These are phyloP conservation scores for Parietaria judaica DNA, from an alignment of 306 rosid genomes.

Conservation along the genomic window DNA sequence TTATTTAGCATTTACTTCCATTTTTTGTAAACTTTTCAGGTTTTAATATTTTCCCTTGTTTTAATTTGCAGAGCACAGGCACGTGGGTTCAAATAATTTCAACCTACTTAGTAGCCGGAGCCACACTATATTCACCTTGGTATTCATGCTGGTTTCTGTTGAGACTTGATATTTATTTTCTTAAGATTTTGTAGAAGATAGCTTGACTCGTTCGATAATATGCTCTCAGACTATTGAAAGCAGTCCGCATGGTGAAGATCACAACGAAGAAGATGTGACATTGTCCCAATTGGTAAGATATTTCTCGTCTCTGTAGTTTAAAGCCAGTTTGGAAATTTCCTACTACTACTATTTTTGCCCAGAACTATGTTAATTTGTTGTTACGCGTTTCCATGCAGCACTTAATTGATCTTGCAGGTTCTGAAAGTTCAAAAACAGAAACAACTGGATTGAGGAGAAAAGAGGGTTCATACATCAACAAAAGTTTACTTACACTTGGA, in stretches of 20 bases:
- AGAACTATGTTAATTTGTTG: conserved; percentile 9
- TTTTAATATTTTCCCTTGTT: conserved; percentile 2
- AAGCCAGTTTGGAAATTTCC: conserved; percentile 10
- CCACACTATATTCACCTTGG: conserved; percentile 88
- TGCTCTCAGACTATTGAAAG: conserved; percentile 68
- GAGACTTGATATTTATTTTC: conserved; percentile 9
- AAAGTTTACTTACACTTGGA: conserved; percentile 84
- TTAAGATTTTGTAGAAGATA: conserved; percentile 2
- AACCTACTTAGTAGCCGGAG: conserved; percentile 87
- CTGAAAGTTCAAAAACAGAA: conserved; percentile 88
- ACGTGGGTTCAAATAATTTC: conserved; percentile 87
- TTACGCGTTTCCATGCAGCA: conserved; percentile 43
- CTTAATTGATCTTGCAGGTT: conserved; percentile 92
- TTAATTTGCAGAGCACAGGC: conserved; percentile 69
- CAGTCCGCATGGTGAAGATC: conserved; percentile 58
- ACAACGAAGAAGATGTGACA: conserved; percentile 67
- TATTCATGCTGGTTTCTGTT: conserved; percentile 29
- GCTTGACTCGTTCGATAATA: background rate
- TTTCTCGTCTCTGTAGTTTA: conserved; percentile 8
- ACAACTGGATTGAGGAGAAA: conserved; percentile 83
- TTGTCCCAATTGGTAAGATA: conserved; percentile 68
- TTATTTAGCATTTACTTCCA: background rate
- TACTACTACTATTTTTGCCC: conserved; percentile 5
- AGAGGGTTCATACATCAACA: conserved; percentile 86
- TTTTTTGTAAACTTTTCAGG: background rate